Conservation (phyloP, 192 early-diverging fungal genomes). For the Rhizophagus clarus region DNA sequence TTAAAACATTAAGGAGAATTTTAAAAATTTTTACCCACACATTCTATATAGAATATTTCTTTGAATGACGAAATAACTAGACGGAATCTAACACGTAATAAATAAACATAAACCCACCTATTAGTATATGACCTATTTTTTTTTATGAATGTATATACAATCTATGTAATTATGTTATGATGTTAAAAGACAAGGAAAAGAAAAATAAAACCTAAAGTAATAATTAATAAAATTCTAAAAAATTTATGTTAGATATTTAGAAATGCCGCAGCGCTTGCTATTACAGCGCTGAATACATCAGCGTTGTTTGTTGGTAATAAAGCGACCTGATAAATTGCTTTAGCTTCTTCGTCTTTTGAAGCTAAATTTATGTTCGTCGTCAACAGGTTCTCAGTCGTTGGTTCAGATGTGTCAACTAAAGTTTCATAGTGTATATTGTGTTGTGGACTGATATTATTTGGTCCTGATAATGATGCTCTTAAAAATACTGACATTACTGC, state of each 20-base stretch:
- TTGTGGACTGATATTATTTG: neutral
- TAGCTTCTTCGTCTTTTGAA: neutral
- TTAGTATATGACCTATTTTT: too few species aligned
- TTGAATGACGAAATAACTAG: too few species aligned
- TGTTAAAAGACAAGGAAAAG: too few species aligned
- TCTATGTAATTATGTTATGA: too few species aligned
- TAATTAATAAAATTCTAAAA: too few species aligned
- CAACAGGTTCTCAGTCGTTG: neutral
- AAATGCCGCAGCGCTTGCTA: neutral
- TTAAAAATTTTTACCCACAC: too few species aligned
- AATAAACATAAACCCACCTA: too few species aligned
- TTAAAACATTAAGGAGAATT: too few species aligned
- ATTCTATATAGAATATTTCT: too few species aligned
- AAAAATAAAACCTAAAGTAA: too few species aligned
- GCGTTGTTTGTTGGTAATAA: neutral
- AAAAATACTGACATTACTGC: constrained; percentile 6
- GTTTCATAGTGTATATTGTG: neutral
- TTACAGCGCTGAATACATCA: neutral
- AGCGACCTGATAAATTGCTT: neutral
- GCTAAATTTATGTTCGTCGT: neutral
- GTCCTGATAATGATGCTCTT: constrained; percentile 11
- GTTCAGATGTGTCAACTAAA: neutral
- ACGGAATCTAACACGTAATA: too few species aligned
- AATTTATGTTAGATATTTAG: neutral
- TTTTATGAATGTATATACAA: too few species aligned